phyloP scores from a whole-genome alignment of 164 flowering plant genomes.

The Vitis labrusca region DNA sequence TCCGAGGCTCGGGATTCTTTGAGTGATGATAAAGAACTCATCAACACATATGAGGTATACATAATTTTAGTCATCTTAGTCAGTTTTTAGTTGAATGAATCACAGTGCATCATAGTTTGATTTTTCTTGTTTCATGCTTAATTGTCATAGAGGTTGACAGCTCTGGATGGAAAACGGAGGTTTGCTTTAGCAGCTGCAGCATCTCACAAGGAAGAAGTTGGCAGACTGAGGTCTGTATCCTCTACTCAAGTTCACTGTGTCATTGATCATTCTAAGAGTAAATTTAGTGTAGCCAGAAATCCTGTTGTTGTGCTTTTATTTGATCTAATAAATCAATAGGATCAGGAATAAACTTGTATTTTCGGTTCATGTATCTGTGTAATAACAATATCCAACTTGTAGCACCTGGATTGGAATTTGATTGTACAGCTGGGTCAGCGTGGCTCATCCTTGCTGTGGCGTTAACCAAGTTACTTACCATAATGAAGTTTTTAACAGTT shows the following conservation, averaged over 20 bases:
- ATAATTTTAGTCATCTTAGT: background rate
- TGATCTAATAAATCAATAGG: no score
- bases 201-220: conserved; percentile 96
- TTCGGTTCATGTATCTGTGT: no score
- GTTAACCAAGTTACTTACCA: no score
- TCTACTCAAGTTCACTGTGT: background rate
- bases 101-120: background rate
- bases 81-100: background rate
- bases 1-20: conserved; percentile 87
- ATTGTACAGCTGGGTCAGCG: no score
- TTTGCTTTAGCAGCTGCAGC: conserved; percentile 97
- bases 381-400: no score
- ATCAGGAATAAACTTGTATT: no score
- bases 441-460: no score
- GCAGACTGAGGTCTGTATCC: conserved; percentile 70
- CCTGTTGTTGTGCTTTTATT: background rate
- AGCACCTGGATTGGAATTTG: no score
- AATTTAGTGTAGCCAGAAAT: background rate
- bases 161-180: conserved; percentile 97
- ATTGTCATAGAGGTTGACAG: conserved; percentile 77
- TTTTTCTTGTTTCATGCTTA: conserved; percentile 6
- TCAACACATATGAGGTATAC: conserved; percentile 87
- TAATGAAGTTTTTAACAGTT: no score
- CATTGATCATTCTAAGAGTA: background rate
- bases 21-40: conserved; percentile 89